These are phyloP conservation scores for Puccinia horiana DNA, from an alignment of 1,284 basidiomycete species.

Conservation along the genomic window DNA sequence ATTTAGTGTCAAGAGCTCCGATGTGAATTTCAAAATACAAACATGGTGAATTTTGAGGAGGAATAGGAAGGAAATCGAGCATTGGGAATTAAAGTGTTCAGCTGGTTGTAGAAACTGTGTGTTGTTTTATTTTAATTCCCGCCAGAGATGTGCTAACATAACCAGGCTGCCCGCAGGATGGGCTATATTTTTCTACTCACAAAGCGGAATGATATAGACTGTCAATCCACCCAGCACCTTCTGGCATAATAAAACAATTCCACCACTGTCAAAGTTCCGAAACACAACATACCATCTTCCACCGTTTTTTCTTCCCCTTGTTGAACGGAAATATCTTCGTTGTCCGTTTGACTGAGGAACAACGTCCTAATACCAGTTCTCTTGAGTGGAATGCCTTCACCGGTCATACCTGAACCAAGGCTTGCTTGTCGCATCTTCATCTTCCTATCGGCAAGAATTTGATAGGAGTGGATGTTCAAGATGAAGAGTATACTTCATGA, in stretches of 20 bases:
- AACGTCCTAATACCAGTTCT: neutral
- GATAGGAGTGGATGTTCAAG: slow-evolving; percentile 10
- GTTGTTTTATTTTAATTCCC: neutral
- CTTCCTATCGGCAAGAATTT: neutral
- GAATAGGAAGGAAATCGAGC: too few species aligned
- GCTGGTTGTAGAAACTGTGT: neutral
- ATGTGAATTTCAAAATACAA: too few species aligned
- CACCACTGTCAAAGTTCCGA: neutral
- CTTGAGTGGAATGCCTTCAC: neutral
- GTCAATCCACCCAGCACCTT: neutral
- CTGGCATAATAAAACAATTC: neutral
- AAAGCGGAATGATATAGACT: neutral
- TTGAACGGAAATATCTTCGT: neutral
- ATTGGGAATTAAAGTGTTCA: neutral
- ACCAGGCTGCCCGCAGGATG: neutral
- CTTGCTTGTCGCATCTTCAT: neutral
- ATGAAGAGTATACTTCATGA: neutral
- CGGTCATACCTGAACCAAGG: too few species aligned
- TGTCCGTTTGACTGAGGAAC: neutral
- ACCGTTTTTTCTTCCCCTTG: neutral
- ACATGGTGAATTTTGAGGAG: too few species aligned
- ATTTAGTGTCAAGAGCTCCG: too few species aligned
- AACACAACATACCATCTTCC: neutral
- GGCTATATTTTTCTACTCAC: neutral
- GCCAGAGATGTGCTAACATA: neutral